These are phyloP conservation scores for Kondoa subrosea DNA, from an alignment of 768 basidiomycete genomes.

Conservation along the genomic window DNA sequence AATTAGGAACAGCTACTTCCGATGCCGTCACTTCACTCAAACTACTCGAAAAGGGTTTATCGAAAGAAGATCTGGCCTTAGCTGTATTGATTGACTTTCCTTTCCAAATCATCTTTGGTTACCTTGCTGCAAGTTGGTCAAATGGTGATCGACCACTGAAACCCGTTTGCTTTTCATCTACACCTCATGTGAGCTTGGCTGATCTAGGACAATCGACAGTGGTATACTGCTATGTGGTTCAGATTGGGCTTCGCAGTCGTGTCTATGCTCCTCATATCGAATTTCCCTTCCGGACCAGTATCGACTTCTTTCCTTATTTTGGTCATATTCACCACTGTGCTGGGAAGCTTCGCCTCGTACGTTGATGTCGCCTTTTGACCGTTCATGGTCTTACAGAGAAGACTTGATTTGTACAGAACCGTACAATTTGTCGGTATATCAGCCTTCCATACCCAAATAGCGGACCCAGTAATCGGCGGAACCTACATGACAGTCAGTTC, in stretches of 20 bases:
- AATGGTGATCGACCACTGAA: constrained; percentile 58
- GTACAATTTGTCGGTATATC: constrained; percentile 98
- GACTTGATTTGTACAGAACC: constrained; percentile 45
- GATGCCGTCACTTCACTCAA: constrained; percentile 82
- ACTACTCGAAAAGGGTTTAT: constrained; percentile 89
- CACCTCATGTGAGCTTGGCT: not conserved
- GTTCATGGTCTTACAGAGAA: not conserved
- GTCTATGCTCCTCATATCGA: constrained; percentile 59
- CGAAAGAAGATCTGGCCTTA: constrained; percentile 86
- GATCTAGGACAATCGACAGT: constrained; percentile 31
- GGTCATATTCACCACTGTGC: constrained; percentile 61
- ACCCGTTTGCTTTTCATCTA: constrained; percentile 33
- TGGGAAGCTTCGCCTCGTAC: constrained; percentile 70
- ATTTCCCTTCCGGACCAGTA: constrained; percentile 64
- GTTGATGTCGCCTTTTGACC: constrained; percentile 29
- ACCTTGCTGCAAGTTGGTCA: constrained; percentile 84
- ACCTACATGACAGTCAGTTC: constrained; percentile 94
- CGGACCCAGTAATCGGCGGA: constrained; percentile 90
- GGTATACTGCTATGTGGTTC: constrained; percentile 83
- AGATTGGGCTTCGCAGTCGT: constrained; percentile 56
- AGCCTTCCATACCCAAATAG: constrained; percentile 93
- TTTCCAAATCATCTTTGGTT: constrained; percentile 87
- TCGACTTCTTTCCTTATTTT: constrained; percentile 56
- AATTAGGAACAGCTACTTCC: constrained; percentile 85
- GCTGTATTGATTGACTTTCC: constrained; percentile 94